These are phyloP conservation scores for Neoboletus brunneissimus DNA, from an alignment of 768 basidiomycete genomes.

Conservation along the genomic window DNA sequence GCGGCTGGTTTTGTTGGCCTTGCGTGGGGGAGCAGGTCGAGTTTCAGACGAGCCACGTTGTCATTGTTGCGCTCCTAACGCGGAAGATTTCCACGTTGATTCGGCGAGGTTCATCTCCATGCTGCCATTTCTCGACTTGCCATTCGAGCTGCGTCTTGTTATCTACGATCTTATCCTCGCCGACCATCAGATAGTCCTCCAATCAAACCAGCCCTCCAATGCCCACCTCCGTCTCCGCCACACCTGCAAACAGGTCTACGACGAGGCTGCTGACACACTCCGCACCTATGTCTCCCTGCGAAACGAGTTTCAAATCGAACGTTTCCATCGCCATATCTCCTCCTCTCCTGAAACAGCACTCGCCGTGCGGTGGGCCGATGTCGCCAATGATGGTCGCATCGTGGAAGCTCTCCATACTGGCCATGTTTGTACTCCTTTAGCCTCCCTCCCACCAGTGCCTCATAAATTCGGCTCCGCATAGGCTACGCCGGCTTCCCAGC, in stretches of 20 bases:
- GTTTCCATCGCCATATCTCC: constrained; percentile 1
- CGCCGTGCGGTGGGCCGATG: constrained; percentile 35
- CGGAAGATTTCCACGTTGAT: constrained; percentile 29
- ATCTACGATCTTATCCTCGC: constrained; percentile 33
- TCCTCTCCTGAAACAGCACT: constrained; percentile 9
- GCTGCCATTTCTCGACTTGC: background rate
- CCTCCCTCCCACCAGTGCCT: background rate
- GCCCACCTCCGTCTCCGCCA: constrained; percentile 22
- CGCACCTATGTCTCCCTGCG: constrained; percentile 34
- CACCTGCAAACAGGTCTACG: constrained; percentile 30
- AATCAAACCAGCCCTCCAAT: constrained; percentile 30
- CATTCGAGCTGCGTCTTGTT: constrained; percentile 16
- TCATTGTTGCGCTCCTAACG: constrained; percentile 31
- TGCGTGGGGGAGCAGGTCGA: constrained; percentile 29
- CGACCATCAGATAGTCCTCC: constrained; percentile 1
- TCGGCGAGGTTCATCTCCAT: constrained; percentile 22
- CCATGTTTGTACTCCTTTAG: constrained; percentile 19
- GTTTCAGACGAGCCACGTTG: constrained; percentile 29
- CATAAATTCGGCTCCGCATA: background rate
- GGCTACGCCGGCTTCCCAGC: constrained; percentile 30
- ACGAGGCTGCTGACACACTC: constrained; percentile 28
- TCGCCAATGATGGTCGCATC: constrained; percentile 40
- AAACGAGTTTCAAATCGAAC: constrained; percentile 37
- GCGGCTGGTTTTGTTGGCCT: constrained; percentile 33
- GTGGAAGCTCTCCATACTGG: constrained; percentile 16